Percentiles rank a stretch among this genome's conserved stretches.
These are phyloP conservation scores for Fusarium hostae DNA, from an alignment of 2,329 filamentous ascomycete species.

Conservation along the genomic window DNA sequence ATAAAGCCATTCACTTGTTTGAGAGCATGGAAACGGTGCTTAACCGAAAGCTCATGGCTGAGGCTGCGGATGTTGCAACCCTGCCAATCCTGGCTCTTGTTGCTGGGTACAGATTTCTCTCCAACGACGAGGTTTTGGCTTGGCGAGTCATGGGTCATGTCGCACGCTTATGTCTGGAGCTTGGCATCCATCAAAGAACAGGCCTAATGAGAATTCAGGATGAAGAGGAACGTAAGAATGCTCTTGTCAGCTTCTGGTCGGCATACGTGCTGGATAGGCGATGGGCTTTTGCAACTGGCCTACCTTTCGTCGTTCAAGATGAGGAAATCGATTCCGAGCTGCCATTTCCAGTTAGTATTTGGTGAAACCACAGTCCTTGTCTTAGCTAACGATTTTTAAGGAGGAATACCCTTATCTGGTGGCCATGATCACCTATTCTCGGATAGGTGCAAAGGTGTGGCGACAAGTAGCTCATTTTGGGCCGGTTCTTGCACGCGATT, in stretches of 20 bases:
- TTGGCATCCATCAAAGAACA: slow-evolving; percentile 84
- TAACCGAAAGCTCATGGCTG: slow-evolving; percentile 72
- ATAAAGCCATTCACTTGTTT: slow-evolving; percentile 77
- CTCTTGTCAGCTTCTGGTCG: slow-evolving; percentile 84
- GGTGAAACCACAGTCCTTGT: background rate
- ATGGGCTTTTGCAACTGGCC: slow-evolving; percentile 89
- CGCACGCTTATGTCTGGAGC: slow-evolving; percentile 79
- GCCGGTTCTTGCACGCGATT: slow-evolving; percentile 67
- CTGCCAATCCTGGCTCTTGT: slow-evolving; percentile 64
- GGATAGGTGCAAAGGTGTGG: slow-evolving; percentile 89
- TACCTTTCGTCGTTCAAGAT: slow-evolving; percentile 88
- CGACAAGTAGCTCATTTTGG: slow-evolving; percentile 78
- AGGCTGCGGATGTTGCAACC: slow-evolving; percentile 58
- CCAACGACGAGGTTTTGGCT: slow-evolving; percentile 84
- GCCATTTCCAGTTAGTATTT: slow-evolving; percentile 76
- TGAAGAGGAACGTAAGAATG: slow-evolving; percentile 73
- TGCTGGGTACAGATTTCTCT: slow-evolving; percentile 81
- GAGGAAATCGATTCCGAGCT: slow-evolving; percentile 84
- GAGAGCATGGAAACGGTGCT: slow-evolving; percentile 78
- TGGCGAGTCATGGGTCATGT: slow-evolving; percentile 90
- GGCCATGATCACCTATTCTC: slow-evolving; percentile 86
- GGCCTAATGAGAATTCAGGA: slow-evolving; percentile 76
- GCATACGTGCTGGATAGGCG: slow-evolving; percentile 86
- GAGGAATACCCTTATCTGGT: slow-evolving; percentile 76
- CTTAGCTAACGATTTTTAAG: slow-evolving; percentile 45